Evolutionary conservation across 2,329 filamentous ascomycete genomes (phyloP), one percentile per base, ranked within the genome.

Genomic region (Fusarium pseudocircinatum): DNA sequence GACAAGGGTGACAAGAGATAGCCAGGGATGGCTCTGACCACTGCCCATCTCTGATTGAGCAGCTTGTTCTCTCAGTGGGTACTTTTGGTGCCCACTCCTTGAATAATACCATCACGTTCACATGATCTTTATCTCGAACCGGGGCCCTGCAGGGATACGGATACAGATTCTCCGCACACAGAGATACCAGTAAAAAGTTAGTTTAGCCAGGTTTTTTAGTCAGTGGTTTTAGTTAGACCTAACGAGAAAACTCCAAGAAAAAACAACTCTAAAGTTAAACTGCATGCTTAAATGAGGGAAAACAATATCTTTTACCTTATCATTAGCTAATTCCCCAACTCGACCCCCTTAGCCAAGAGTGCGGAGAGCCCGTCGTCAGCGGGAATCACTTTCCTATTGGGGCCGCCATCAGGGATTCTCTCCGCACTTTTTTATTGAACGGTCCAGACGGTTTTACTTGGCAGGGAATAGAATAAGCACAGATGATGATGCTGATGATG

Each of bases 321-420:
- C 61, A 71, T 73, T 73, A 73, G 70, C 70, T 73, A 73, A 74
- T 71, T 60, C 70, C 32, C 70, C 67, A 73, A 72, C 11, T 59
- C 26, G 39, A 67, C 54, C 67, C 67, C 66, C 67, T 62, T 54
- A 60, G 50, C n/a, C 37, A 26, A 53, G 49, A 66, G 46, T 70
- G 67, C 68, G 67, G 68, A 70, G 66, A 70, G 68, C 53, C 61
- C 26, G 50, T 64, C 36, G 34, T 43, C 40, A 67, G 54, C 63
- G 18, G 49, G 30, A 69, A 40, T 43, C 39, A 67, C 62, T 67
- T 67, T 49, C 64, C 64, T 67, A 16, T 53, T 53, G 30, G 22
- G 37, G 60, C 4, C 44, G 28, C 28, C 22, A 18, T 22, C 43
- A 36, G 39, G 54, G 61, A 42, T 47, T 28, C 58, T 69, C 66